These are phyloP conservation scores for Penicillium glabrum DNA, from an alignment of 2,329 filamentous ascomycete species.

Conservation along the genomic window DNA sequence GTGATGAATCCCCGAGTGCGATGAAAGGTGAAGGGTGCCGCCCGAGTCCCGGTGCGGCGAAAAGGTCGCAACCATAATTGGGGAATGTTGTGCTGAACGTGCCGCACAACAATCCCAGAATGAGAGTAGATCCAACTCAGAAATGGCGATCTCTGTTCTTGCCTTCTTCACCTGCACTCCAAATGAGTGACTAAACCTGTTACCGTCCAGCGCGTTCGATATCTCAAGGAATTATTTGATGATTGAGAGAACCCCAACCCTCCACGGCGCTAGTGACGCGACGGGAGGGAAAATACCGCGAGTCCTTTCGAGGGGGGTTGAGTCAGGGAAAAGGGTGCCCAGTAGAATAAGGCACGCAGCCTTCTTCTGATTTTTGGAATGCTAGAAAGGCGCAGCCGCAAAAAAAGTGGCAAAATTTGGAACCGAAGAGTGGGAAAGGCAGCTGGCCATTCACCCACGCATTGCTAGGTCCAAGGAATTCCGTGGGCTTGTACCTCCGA, in stretches of 20 bases:
- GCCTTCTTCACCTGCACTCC: neutral
- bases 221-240: neutral
- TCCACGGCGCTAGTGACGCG: constrained; percentile 8
- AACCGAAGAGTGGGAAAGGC: neutral
- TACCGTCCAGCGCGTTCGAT: neutral
- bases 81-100: constrained; percentile 21
- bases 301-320: neutral
- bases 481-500: constrained; percentile 16
- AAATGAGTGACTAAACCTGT: neutral
- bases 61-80: constrained; percentile 48
- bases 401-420: neutral
- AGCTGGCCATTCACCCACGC: constrained; percentile 29
- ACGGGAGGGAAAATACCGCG: constrained; percentile 7
- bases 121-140: constrained; percentile 6
- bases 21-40: constrained; percentile 81
- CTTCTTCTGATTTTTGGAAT: constrained; percentile 28
- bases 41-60: constrained; percentile 56
- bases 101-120: constrained; percentile 18
- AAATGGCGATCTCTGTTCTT: neutral
- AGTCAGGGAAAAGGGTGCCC: constrained; percentile 9
- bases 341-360: neutral
- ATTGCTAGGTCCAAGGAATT: constrained; percentile 21
- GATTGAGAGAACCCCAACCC: neutral
- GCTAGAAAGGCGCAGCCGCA: constrained; percentile 17
- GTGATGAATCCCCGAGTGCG: constrained; percentile 78